Base-by-base conservation (phyloP, 352 stramenopile genomes). In the Phytophthora cajani region DNA sequence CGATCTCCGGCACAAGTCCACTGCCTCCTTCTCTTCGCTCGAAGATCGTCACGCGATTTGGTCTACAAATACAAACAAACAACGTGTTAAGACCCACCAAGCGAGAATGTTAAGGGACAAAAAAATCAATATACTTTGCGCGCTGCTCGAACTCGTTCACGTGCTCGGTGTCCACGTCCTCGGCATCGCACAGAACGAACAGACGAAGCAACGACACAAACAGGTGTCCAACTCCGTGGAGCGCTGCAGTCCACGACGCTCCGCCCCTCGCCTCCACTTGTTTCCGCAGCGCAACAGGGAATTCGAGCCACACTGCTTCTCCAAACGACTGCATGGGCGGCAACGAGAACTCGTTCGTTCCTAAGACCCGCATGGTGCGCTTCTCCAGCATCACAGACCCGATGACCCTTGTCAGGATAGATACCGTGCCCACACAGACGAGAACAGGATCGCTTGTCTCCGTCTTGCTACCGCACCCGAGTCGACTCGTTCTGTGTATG, bases 261-360 rank as follows among this genome's bases (percentile, higher is more conserved):
- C 62, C 73, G 6, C 67, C 68, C 0, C 38, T 67, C 0, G 25
- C 57, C 60, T 92, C 79, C 0, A 95, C 77, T 17, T 78, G 25
- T 0, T 75, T 61, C 33, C 74, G 73, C 12, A 96, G 46, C 36
- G 55, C 30, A 33, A 73, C 58, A 8, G 94, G 92, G 5, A 98
- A 75, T 74, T 99, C 97, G 14, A 99, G 75, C 98, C 97, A 99
- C 12, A 98, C 67, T 9, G 90, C 97, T 69, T 97, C 87, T 7
- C 95, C 98, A 50, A 98, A 96, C 58, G 89, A 96, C 79, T 99
- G 92, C 88, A 99, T 97, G 1, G 87, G 89, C 14, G 98, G 97
- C n/a, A 99, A 79, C 0, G 87, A 92, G 62, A 99, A 98, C 64
- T 98, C 93, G 53, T 90, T 94, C 30, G 85, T 80, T 55, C 91